Evolutionary conservation across 2,329 filamentous ascomycete species (phyloP).

Genomic region (Monosporascus sp.): DNA sequence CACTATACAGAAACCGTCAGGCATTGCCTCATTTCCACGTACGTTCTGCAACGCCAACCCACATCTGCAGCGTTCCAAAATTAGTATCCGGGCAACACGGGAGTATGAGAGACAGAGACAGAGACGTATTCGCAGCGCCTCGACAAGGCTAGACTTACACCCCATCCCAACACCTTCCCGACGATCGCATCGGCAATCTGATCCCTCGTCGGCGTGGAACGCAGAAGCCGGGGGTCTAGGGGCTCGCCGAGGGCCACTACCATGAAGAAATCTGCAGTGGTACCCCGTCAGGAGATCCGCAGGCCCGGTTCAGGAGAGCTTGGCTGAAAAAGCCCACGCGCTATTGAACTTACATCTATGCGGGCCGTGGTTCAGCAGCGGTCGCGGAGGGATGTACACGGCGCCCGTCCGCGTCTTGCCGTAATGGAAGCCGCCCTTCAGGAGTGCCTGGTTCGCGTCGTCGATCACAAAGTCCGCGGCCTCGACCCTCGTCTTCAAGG

Average conservation of each 20-base stretch:
- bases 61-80: slow-evolving; percentile 8
- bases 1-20: neutral
- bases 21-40: slow-evolving; percentile 9
- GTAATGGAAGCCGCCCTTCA: slow-evolving; percentile 42
- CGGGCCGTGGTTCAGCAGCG: slow-evolving; percentile 43
- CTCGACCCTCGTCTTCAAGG: slow-evolving; percentile 26
- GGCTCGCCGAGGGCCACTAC: slow-evolving; percentile 41
- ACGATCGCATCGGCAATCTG: slow-evolving; percentile 37
- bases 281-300: neutral
- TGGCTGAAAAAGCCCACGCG: too few species aligned
- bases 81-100: neutral
- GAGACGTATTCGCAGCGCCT: neutral
- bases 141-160: slow-evolving; percentile 13
- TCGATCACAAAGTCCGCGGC: slow-evolving; percentile 32
- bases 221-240: slow-evolving; percentile 32
- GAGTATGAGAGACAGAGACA: neutral
- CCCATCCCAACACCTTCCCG: slow-evolving; percentile 46
- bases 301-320: neutral
- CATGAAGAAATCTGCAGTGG: slow-evolving; percentile 38
- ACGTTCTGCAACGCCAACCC: slow-evolving; percentile 17
- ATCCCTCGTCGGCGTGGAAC: slow-evolving; percentile 32
- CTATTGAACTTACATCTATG: slow-evolving; percentile 37
- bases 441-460: slow-evolving; percentile 18
- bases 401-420: slow-evolving; percentile 34
- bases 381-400: slow-evolving; percentile 40